Conservation (phyloP, 2,329 filamentous ascomycete species). For the Juglanconis oblonga region DNA sequence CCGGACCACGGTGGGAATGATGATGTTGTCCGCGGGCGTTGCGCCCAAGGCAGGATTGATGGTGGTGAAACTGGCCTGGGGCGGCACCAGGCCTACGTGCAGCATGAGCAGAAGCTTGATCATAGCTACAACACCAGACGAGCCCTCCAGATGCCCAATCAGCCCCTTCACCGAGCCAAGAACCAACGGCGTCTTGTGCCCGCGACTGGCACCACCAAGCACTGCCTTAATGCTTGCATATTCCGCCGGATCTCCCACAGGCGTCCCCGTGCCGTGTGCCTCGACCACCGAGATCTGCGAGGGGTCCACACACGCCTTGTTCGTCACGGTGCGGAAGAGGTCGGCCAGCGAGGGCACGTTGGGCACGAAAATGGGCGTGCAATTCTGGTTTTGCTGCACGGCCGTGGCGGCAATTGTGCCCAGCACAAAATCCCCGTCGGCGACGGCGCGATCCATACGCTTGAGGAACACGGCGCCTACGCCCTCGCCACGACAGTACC, state of each 20-base stretch:
- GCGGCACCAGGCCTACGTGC: conserved; percentile 25
- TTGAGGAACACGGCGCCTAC: conserved; percentile 44
- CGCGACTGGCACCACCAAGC: conserved; percentile 23
- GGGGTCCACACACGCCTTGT: conserved; percentile 21
- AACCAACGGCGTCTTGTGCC: not conserved
- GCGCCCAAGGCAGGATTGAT: conserved; percentile 16
- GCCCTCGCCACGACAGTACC: conserved; percentile 52
- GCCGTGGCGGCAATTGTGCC: conserved; percentile 34
- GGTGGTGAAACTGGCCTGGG: conserved; percentile 30
- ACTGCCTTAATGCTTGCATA: conserved; percentile 30
- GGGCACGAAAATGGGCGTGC: conserved; percentile 26
- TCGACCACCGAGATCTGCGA: conserved; percentile 30
- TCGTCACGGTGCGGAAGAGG: conserved; percentile 30
- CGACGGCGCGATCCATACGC: conserved; percentile 40
- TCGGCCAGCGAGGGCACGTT: conserved; percentile 22
- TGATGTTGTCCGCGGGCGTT: conserved; percentile 23
- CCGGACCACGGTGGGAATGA: conserved; percentile 14
- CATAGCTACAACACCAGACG: conserved; percentile 16
- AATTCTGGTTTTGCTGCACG: conserved; percentile 39
- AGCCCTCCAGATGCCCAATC: conserved; percentile 4
- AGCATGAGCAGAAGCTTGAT: conserved; percentile 33
- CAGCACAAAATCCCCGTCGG: conserved; percentile 42
- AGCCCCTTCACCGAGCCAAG: conserved; percentile 10
- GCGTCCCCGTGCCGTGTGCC: conserved; percentile 42
- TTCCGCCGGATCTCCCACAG: conserved; percentile 34